Conservation (phyloP, 768 basidiomycete genomes). For the Suillus occidentalis region DNA sequence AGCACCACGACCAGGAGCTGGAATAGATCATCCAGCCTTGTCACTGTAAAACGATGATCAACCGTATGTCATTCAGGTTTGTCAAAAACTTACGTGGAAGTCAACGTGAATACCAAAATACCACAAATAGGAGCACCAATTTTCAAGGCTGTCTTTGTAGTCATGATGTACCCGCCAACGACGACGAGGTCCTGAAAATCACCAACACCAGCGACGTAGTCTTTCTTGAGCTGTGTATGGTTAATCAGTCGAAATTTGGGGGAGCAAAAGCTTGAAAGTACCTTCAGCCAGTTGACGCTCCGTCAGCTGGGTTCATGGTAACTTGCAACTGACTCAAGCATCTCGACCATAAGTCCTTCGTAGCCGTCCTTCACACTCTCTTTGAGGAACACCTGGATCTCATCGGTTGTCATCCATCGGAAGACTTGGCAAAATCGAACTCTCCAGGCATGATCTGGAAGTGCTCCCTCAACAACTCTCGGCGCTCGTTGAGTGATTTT, state of each 20-base stretch:
- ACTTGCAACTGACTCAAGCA: slow-evolving; percentile 89
- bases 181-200: slow-evolving; percentile 98
- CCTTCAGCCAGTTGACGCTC: slow-evolving; percentile 98
- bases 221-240: slow-evolving; percentile 84
- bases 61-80: background rate
- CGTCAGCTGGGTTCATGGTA: slow-evolving; percentile 94
- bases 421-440: slow-evolving; percentile 90
- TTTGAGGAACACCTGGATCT: slow-evolving; percentile 93
- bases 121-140: slow-evolving; percentile 93
- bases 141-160: slow-evolving; percentile 91
- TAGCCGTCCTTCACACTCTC: slow-evolving; percentile 98
- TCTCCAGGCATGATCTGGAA: slow-evolving; percentile 85
- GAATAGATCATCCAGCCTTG: slow-evolving; percentile 97
- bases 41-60: slow-evolving; percentile 54
- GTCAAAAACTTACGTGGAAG: slow-evolving; percentile 73
- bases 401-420: slow-evolving; percentile 86
- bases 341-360: slow-evolving; percentile 99
- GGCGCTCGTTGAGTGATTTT: slow-evolving; percentile 70
- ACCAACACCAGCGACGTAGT: slow-evolving; percentile 94
- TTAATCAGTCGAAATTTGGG: background rate
- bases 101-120: slow-evolving; percentile 93
- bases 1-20: slow-evolving; percentile 94
- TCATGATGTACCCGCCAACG: slow-evolving; percentile 98
- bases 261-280: slow-evolving; percentile 29
- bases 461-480: slow-evolving; percentile 73